phyloP scores from a whole-genome alignment of 2,329 filamentous ascomycete species.

The Xylariales sp. region DNA sequence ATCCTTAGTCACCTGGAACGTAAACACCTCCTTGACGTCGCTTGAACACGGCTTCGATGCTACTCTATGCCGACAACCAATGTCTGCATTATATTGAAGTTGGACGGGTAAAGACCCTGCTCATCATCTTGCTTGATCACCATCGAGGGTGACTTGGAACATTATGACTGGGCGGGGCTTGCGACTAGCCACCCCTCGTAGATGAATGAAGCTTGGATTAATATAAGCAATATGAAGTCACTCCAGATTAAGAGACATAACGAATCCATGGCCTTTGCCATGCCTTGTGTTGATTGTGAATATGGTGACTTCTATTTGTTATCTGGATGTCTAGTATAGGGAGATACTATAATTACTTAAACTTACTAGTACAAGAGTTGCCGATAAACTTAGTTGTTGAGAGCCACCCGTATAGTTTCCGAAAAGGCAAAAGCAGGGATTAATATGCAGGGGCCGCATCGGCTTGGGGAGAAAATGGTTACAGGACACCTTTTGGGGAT shows the following conservation, averaged over 20 bases:
- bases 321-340: too few relatives aligned
- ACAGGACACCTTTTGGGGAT: slow-evolving; percentile 14
- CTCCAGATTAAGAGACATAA: neutral
- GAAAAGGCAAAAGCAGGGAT: slow-evolving; percentile 19
- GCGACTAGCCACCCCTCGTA: neutral
- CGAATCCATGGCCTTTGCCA: neutral
- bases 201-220: neutral
- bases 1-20: slow-evolving; percentile 8
- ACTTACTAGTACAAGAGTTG: neutral
- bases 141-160: slow-evolving; percentile 37
- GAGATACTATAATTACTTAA: too few relatives aligned
- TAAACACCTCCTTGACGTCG: slow-evolving; percentile 25
- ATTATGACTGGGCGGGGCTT: neutral
- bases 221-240: neutral
- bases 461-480: slow-evolving; percentile 13
- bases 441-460: slow-evolving; percentile 23
- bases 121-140: slow-evolving; percentile 43
- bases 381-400: slow-evolving; percentile 3
- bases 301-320: neutral
- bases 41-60: slow-evolving; percentile 8
- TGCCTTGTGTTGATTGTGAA: neutral
- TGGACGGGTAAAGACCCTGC: slow-evolving; percentile 38
- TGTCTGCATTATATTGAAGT: slow-evolving; percentile 1
- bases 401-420: slow-evolving; percentile 1
- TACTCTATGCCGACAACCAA: slow-evolving; percentile 21